Evolutionary conservation across 176 grass and related monocot species (phyloP).

Genomic region (Secale cereale): DNA sequence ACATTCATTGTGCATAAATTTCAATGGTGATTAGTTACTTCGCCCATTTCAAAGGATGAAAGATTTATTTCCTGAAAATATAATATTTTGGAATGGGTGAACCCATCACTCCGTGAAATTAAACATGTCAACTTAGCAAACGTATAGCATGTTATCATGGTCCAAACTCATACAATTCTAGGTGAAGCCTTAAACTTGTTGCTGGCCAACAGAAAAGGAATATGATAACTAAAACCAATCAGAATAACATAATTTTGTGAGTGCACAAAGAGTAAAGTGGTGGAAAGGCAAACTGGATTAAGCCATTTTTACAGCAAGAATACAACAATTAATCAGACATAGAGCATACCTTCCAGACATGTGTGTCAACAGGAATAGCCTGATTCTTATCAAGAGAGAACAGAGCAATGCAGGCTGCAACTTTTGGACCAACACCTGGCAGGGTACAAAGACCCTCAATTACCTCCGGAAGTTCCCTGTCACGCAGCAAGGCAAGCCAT

Average conservation of each 20-base stretch:
- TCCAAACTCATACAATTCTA: background rate
- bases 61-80: background rate
- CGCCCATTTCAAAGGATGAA: background rate
- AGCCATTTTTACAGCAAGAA: background rate
- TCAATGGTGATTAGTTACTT: background rate
- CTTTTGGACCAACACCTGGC: conserved; percentile 89
- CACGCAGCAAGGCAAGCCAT: conserved; percentile 76
- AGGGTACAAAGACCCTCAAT: conserved; percentile 88
- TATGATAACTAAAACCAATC: background rate
- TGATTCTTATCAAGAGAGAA: conserved; percentile 97
- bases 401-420: conserved; percentile 87
- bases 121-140: background rate
- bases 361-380: conserved; percentile 89
- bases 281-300: background rate
- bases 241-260: background rate
- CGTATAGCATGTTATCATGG: background rate
- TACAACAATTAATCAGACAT: background rate
- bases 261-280: background rate
- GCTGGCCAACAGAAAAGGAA: background rate
- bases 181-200: conserved; percentile 6
- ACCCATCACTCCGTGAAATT: background rate
- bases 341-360: conserved; percentile 80
- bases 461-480: conserved; percentile 56
- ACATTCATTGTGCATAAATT: background rate
- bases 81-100: background rate